These are phyloP conservation scores for Aspergillus calidoustus DNA, from an alignment of 2,329 filamentous ascomycete species.

Conservation along the genomic window DNA sequence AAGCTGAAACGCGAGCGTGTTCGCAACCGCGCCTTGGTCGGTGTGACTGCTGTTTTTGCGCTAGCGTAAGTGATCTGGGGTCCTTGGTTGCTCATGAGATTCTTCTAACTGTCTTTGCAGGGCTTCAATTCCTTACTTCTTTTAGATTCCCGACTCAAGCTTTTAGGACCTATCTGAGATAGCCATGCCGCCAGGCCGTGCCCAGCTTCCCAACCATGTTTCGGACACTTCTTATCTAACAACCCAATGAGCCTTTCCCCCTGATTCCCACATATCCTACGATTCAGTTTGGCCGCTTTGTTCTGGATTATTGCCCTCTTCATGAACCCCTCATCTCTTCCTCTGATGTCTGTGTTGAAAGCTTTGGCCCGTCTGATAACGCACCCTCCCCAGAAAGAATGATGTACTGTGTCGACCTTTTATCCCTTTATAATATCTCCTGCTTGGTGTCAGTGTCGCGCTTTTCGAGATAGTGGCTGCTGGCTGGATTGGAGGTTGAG, in stretches of 20 bases:
- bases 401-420: slow-evolving; percentile 28
- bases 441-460: slow-evolving; percentile 23
- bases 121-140: slow-evolving; percentile 54
- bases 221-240: background rate
- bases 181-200: background rate
- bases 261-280: slow-evolving; percentile 3
- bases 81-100: background rate
- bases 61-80: slow-evolving; percentile 73
- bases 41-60: slow-evolving; percentile 83
- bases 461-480: slow-evolving; percentile 15
- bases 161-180: slow-evolving; percentile 1
- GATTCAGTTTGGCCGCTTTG: slow-evolving; percentile 5
- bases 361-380: slow-evolving; percentile 15
- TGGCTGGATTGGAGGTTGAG: slow-evolving; percentile 23
- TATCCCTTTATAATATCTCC: slow-evolving; percentile 26
- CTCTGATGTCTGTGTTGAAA: slow-evolving; percentile 16
- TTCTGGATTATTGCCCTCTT: slow-evolving; percentile 13
- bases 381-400: slow-evolving; percentile 22
- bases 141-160: slow-evolving; percentile 33
- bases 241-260: background rate
- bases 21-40: slow-evolving; percentile 81
- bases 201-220: background rate
- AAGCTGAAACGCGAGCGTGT: slow-evolving; percentile 85
- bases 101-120: slow-evolving; percentile 35
- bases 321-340: slow-evolving; percentile 11